These are phyloP conservation scores for Reutealis trisperma DNA, from an alignment of 345 rosid genomes.

Conservation along the genomic window DNA sequence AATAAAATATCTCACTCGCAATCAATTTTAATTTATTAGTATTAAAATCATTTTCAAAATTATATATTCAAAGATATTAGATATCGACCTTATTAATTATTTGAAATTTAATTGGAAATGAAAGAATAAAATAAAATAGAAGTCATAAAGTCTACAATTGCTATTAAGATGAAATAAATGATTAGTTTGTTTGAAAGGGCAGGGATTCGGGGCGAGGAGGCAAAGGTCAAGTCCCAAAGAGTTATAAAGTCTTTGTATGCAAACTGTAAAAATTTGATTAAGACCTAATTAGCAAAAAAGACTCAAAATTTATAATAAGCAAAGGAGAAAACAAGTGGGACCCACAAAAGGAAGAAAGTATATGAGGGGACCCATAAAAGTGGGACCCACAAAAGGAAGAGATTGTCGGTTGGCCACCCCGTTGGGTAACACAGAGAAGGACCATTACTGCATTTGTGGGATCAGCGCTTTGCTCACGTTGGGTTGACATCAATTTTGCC, in stretches of 20 bases:
- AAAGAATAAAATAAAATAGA: too few relatives aligned
- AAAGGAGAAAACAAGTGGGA: slow-evolving; percentile 23
- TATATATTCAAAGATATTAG: too few relatives aligned
- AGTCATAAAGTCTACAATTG: neutral
- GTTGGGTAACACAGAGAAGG: slow-evolving; percentile 61
- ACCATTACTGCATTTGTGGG: slow-evolving; percentile 37
- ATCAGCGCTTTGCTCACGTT: slow-evolving; percentile 12
- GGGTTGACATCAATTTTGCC: slow-evolving; percentile 52
- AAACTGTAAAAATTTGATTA: slow-evolving; percentile 6
- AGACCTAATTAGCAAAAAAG: too few relatives aligned
- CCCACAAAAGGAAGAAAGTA: slow-evolving; percentile 20
- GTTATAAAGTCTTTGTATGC: neutral
- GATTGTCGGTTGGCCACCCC: slow-evolving; percentile 77
- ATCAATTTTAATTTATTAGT: too few relatives aligned
- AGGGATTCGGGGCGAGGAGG: too few relatives aligned
- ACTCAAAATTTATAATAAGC: too few relatives aligned
- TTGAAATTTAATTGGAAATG: too few relatives aligned
- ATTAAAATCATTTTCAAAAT: too few relatives aligned
- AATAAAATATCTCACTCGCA: neutral
- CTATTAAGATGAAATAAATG: neutral
- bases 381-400: slow-evolving; percentile 23
- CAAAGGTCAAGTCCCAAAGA: too few relatives aligned
- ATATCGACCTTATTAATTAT: too few relatives aligned
- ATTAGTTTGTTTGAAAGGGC: neutral
- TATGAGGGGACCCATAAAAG: neutral